Evolutionary conservation across 2,329 filamentous ascomycete species (phyloP).

Genomic region (Didymella exigua): DNA sequence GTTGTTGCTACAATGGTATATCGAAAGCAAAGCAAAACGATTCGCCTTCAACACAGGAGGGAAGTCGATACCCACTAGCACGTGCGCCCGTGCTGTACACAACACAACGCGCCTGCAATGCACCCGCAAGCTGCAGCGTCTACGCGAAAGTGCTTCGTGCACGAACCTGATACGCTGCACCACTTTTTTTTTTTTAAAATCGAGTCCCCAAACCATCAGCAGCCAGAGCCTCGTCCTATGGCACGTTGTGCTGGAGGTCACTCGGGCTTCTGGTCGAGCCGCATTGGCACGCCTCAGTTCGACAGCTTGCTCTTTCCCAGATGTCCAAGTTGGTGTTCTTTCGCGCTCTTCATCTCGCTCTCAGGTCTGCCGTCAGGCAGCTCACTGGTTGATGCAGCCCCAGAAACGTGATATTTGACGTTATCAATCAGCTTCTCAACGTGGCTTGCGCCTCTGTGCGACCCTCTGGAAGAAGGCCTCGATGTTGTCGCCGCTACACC

Average conservation of each 20-base stretch:
- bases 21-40: conserved; percentile 13
- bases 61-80: neutral
- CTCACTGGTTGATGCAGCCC: conserved; percentile 47
- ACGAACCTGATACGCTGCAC: conserved; percentile 33
- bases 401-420: conserved; percentile 37
- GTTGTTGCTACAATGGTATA: conserved; percentile 22
- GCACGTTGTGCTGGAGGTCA: neutral
- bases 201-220: neutral
- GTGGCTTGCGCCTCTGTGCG: conserved; percentile 23
- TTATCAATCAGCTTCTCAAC: conserved; percentile 33
- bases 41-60: neutral
- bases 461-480: conserved; percentile 19
- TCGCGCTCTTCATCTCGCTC: conserved; percentile 45
- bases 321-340: conserved; percentile 43
- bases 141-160: conserved; percentile 27
- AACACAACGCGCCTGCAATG: conserved; percentile 35
- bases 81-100: conserved; percentile 19
- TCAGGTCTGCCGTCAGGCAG: conserved; percentile 51
- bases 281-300: conserved; percentile 2
- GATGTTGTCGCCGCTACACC: conserved; percentile 2
- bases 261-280: neutral
- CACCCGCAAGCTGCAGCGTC: conserved; percentile 34
- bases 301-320: conserved; percentile 24
- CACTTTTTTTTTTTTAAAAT: neutral
- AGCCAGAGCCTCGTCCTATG: neutral